These are phyloP conservation scores for Lophium mytilinum DNA, from an alignment of 495 filamentous ascomycete genomes.

Conservation along the genomic window DNA sequence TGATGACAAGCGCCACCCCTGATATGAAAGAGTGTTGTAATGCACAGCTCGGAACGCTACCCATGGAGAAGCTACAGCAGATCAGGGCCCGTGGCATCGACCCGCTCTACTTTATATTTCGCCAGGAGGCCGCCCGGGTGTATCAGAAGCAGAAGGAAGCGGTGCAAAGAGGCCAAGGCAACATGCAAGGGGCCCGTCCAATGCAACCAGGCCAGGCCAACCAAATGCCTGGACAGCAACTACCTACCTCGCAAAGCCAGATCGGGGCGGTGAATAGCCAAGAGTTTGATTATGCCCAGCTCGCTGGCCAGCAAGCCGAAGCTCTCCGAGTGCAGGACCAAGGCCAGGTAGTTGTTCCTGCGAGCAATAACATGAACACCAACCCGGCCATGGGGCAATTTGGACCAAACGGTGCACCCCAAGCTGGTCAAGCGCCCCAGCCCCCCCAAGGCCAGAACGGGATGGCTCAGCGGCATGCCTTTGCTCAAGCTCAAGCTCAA, in stretches of 20 bases:
- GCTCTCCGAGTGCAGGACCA: constrained; percentile 55
- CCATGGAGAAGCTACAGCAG: constrained; percentile 39
- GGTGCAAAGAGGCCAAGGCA: constrained; percentile 2
- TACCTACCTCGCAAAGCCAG: constrained; percentile 26
- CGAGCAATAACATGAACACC: constrained; percentile 47
- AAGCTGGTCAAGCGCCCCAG: constrained; percentile 36
- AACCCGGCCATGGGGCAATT: constrained; percentile 38
- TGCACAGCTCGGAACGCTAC: constrained; percentile 34
- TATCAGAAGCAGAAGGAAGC: constrained; percentile 10
- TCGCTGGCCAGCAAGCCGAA: constrained; percentile 55
- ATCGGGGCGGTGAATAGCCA: constrained; percentile 39
- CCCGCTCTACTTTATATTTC: constrained; percentile 44
- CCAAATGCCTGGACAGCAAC: constrained; percentile 36
- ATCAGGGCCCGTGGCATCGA: constrained; percentile 38
- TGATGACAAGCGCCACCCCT: constrained; percentile 34
- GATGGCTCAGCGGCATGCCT: constrained; percentile 31
- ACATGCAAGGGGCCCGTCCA: neutral
- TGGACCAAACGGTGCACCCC: constrained; percentile 31
- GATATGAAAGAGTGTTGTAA: constrained; percentile 43
- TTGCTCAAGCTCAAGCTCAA: constrained; percentile 29
- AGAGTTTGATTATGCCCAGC: constrained; percentile 45
- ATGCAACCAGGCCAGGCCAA: constrained; percentile 27
- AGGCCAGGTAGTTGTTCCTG: constrained; percentile 59
- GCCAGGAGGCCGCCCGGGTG: constrained; percentile 40
- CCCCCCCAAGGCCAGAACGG: constrained; percentile 36